Base-by-base conservation (phyloP, 768 basidiomycete genomes). In the Austroboletus festivus region DNA sequence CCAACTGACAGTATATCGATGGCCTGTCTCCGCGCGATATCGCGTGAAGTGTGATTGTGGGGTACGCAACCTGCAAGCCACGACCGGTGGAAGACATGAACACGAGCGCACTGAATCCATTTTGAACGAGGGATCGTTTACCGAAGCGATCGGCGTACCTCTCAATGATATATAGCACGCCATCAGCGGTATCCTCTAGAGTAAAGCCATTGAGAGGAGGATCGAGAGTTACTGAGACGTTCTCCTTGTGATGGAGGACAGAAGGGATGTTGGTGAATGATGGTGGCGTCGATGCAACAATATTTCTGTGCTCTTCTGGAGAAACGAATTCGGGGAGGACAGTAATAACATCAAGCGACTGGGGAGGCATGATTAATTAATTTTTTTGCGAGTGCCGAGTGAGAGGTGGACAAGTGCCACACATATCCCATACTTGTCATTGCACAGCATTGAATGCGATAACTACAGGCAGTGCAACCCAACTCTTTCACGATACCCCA, bases 1-100 rank as follows among this genome's bases (percentile, higher is more conserved):
- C 94, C 11, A 98, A 79, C 57, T 99, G 96, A 63, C 93, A 96
- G 68, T 97, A 98, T 62, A 98, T 79, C 7, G 82, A 86, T 4
- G 89, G 83, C 0, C 74, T 76, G 9, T 28, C 12, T 6, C 69
- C 76, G 38, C 92, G 84, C 1, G 93, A 90, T 46, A 94, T 79
- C 21, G 96, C 96, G 59, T 99, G 96, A 2, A 99, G 79, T 1
- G 92, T 95, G 61, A 99, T 89, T 5, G 85, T 74, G 10, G 90
- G 92, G 65, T 95, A 98, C 48, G 84, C 75, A 61, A 98, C 80
- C 55, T 88, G 82, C 68, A 97, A 86, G 15, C 91, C 93, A 38
- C 73, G 72, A 15, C 83, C 83, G 1, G 81, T 73, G 11, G 78
- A 59, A 3, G 87, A 82, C 68, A 89, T 79, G 77, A 89, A 95